Base-by-base conservation (phyloP, 1,139 yeast genomes). In the Magnusiomyces magnusii region DNA sequence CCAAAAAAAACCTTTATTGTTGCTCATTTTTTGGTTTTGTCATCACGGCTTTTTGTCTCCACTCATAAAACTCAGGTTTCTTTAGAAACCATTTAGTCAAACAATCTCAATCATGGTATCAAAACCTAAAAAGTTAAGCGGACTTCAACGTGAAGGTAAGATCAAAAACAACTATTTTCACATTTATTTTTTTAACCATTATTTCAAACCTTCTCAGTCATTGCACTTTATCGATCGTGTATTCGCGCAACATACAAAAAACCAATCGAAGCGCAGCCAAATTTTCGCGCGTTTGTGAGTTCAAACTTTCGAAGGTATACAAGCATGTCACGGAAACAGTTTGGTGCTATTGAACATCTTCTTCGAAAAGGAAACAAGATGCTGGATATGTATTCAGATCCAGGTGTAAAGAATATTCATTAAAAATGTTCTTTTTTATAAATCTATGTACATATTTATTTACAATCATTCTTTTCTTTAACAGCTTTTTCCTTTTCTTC, bases 261-360 rank as follows among this genome's bases (percentile, higher is more conserved):
- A 61, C 76, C 77, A 2, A 61, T 44, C 10, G 71, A 66, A 5
- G 63, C 64, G n/a, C 68, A 61, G 56, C 62, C 59, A 5, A 67
- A 68, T 51, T 74, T 73, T 61, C 60, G 64, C 17, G 57, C 53
- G 2, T 80, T 73, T 66, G 70, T 80, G 9, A 78, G 85, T 54
- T 69, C 67, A 15, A 95, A 89, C 69, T 93, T 93, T 69, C 75
- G 70, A n/a, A 82, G 83, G 66, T 78, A 85, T 70, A 75, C 76
- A 54, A 67, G 72, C 39, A 72, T 92, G 19, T 83, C 87, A 41
- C 84, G 88, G 69, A 86, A 89, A 67, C 96, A 89, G 68, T 92
- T 92, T 70, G 79, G 86, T 44, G 88, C 96, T 0, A 84, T 93
- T 56, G 99, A 93, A 70, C 93, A 91, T 73, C 76, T 93, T 54